Conservation (phyloP, 169 alveolate genomes). For the Cryptosporidium andersoni region DNA sequence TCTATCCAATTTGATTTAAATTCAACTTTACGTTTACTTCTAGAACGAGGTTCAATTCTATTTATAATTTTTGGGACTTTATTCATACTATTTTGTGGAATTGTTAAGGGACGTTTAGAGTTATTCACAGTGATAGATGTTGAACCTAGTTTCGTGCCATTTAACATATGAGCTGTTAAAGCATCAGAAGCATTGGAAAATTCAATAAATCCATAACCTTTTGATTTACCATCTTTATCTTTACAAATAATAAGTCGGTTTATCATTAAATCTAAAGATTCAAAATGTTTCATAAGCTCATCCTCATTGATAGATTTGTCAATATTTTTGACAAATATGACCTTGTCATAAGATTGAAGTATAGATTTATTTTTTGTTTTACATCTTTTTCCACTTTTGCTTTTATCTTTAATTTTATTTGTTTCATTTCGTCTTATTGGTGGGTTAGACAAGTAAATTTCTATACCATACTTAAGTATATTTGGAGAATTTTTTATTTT, state of each 20-base stretch:
- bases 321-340: conserved; percentile 41
- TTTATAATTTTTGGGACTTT: not conserved
- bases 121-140: conserved; percentile 23
- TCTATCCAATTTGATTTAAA: not conserved
- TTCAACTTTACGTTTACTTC: conserved; percentile 14
- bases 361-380: conserved; percentile 2
- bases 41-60: conserved; percentile 42
- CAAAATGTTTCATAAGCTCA: conserved; percentile 9
- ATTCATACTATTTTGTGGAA: conserved; percentile 1
- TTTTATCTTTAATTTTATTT: not conserved
- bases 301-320: conserved; percentile 42
- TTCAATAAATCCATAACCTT: conserved; percentile 71
- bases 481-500: not conserved
- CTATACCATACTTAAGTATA: conserved; percentile 1
- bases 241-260: conserved; percentile 34
- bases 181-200: conserved; percentile 62
- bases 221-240: conserved; percentile 64
- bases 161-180: conserved; percentile 71
- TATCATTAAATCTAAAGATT: conserved; percentile 21
- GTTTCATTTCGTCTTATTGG: conserved; percentile 1
- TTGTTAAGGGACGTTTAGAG: conserved; percentile 59
- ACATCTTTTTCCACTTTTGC: not conserved
- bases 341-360: not conserved
- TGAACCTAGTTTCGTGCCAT: conserved; percentile 65
- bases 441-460: conserved; percentile 15